These are phyloP conservation scores for Globisporangium rhizosaccharum DNA, from an alignment of 352 stramenopile genomes.

Conservation along the genomic window DNA sequence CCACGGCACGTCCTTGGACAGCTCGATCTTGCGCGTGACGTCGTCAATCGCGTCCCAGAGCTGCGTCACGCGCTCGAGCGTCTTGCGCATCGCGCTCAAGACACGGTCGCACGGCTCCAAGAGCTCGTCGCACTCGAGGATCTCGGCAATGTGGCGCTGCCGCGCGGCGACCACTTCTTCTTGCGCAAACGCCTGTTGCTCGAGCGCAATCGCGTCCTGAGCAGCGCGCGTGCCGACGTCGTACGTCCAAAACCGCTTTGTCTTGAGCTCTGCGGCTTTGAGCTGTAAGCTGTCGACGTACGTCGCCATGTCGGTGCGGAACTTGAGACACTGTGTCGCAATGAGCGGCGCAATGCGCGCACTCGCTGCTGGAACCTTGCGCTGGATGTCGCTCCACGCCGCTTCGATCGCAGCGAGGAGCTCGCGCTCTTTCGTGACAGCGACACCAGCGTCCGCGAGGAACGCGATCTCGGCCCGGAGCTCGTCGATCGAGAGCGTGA, in stretches of 20 bases:
- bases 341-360: slow-evolving; percentile 64
- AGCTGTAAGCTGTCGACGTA: slow-evolving; percentile 80
- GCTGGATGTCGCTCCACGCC: slow-evolving; percentile 58
- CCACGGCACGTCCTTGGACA: slow-evolving; percentile 89
- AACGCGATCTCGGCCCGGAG: slow-evolving; percentile 62
- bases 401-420: slow-evolving; percentile 43
- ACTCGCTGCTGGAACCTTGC: slow-evolving; percentile 59
- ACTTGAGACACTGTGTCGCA: slow-evolving; percentile 49
- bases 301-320: slow-evolving; percentile 63
- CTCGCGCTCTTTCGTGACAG: slow-evolving; percentile 50
- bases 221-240: slow-evolving; percentile 35
- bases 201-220: slow-evolving; percentile 33
- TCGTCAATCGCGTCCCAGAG: slow-evolving; percentile 87
- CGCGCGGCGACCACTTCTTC: slow-evolving; percentile 36
- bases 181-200: slow-evolving; percentile 8
- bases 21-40: slow-evolving; percentile 85
- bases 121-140: slow-evolving; percentile 90
- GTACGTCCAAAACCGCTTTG: slow-evolving; percentile 62
- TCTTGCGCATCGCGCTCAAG: slow-evolving; percentile 66
- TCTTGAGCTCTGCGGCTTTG: slow-evolving; percentile 47
- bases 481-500: slow-evolving; percentile 57
- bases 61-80: slow-evolving; percentile 68
- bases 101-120: slow-evolving; percentile 79
- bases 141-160: slow-evolving; percentile 86
- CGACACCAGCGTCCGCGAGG: slow-evolving; percentile 52